A percentile compares a stretch with the other conserved stretches of the same genome.
Evolutionary conservation across 306 rosid genomes (phyloP).

Genomic region (Alnus rubra): DNA sequence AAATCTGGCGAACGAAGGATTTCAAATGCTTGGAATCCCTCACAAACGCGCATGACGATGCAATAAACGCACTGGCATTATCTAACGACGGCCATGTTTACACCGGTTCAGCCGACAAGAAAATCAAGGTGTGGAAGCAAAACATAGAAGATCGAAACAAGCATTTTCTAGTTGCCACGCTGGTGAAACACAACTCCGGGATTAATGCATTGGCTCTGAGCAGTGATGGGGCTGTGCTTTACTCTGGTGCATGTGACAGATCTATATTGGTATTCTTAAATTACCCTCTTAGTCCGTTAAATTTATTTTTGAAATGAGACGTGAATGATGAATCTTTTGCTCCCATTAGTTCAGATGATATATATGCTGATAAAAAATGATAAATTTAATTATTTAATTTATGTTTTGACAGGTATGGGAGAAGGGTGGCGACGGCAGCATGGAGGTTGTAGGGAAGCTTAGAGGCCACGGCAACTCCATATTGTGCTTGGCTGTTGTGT

Average conservation of each 20-base stretch:
- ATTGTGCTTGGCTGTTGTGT: slow-evolving; percentile 65
- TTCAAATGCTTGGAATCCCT: slow-evolving; percentile 82
- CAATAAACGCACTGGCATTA: slow-evolving; percentile 70
- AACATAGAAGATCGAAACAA: slow-evolving; percentile 42
- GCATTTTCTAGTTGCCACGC: slow-evolving; percentile 44
- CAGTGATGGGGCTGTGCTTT: slow-evolving; percentile 55
- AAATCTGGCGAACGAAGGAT: slow-evolving; percentile 76
- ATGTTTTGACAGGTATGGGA: slow-evolving; percentile 46
- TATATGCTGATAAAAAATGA: no score
- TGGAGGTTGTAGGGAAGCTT: slow-evolving; percentile 61
- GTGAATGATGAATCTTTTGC: no score
- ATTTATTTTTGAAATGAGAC: no score
- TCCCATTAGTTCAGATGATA: no score
- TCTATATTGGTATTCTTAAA: slow-evolving; percentile 39
- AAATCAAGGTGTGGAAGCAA: slow-evolving; percentile 73
- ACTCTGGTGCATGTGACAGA: slow-evolving; percentile 87
- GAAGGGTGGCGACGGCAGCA: slow-evolving; percentile 33
- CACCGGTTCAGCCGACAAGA: slow-evolving; percentile 89
- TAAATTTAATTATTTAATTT: no score
- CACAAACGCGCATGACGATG: slow-evolving; percentile 76
- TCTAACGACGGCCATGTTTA: slow-evolving; percentile 64
- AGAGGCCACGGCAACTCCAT: slow-evolving; percentile 76
- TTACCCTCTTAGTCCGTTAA: no score
- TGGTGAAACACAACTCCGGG: slow-evolving; percentile 78
- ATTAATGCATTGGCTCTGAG: slow-evolving; percentile 76